phyloP scores from a whole-genome alignment of 176 grass and related monocot genomes.

The Carex scoparia region DNA sequence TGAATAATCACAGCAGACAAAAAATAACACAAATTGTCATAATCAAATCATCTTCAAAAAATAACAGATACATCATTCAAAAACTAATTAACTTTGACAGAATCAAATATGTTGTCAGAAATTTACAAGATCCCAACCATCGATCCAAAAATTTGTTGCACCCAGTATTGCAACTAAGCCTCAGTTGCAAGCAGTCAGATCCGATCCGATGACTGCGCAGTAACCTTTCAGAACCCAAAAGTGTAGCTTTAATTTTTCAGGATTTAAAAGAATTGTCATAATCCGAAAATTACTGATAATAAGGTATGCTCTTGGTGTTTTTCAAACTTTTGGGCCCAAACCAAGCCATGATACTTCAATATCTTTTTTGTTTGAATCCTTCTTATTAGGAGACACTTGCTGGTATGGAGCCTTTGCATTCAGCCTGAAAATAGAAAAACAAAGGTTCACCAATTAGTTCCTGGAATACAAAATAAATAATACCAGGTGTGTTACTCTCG shows the following conservation, averaged over 20 bases:
- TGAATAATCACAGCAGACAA: not conserved
- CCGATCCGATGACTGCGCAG: not conserved
- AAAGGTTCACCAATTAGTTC: not conserved
- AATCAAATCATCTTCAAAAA: not conserved
- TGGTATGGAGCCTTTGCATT: constrained; percentile 34
- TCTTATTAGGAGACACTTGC: not conserved
- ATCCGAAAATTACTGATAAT: not conserved
- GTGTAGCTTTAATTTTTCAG: not conserved
- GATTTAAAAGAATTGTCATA: not conserved
- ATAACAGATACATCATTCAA: not conserved
- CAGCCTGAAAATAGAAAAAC: not conserved
- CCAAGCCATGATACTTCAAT: constrained; percentile 9
- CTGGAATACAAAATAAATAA: not conserved
- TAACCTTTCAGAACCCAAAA: not conserved
- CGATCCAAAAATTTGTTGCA: not conserved
- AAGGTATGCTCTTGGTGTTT: not conserved
- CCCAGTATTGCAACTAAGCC: not conserved
- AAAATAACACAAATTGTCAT: not conserved
- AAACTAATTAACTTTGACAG: not conserved
- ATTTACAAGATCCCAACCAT: not conserved
- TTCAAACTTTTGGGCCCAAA: not conserved
- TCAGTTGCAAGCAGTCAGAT: not conserved
- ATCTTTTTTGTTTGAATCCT: constrained; percentile 2
- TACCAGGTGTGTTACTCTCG: not conserved
- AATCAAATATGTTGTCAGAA: not conserved